phyloP scores from a whole-genome alignment of 345 rosid species.

The Orychophragmus violaceus region DNA sequence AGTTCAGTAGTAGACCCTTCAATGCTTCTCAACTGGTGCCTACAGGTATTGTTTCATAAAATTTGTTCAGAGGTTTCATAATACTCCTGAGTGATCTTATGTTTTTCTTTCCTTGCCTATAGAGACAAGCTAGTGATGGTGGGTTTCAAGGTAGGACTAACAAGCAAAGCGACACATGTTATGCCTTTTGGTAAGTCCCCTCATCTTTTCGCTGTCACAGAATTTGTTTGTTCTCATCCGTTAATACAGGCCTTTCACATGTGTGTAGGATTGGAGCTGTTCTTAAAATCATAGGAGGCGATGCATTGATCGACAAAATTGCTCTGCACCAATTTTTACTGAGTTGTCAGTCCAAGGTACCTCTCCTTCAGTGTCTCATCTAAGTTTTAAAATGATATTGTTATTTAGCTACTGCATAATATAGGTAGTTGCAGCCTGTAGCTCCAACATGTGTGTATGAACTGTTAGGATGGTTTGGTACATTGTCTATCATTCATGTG shows the following conservation, averaged over 20 bases:
- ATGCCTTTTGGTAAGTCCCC: slow-evolving; percentile 78
- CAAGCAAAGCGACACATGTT: slow-evolving; percentile 90
- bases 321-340: slow-evolving; percentile 61
- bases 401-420: too few species aligned
- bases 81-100: neutral
- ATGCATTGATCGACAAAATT: slow-evolving; percentile 45
- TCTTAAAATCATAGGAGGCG: slow-evolving; percentile 61
- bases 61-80: too few species aligned
- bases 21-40: slow-evolving; percentile 62
- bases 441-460: too few species aligned
- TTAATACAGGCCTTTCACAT: neutral
- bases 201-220: neutral
- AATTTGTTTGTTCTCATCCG: neutral
- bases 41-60: slow-evolving; percentile 41
- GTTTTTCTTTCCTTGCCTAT: slow-evolving; percentile 1
- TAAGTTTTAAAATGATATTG: neutral
- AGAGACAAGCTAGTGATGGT: slow-evolving; percentile 86
- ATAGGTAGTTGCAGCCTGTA: neutral
- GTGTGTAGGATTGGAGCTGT: slow-evolving; percentile 71
- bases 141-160: slow-evolving; percentile 93
- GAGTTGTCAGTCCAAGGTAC: slow-evolving; percentile 77
- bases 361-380: slow-evolving; percentile 5
- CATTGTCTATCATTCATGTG: neutral
- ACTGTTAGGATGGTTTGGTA: too few species aligned
- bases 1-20: slow-evolving; percentile 46